phyloP scores from a whole-genome alignment of 768 basidiomycete genomes.

The Thelephora ganbajun region DNA sequence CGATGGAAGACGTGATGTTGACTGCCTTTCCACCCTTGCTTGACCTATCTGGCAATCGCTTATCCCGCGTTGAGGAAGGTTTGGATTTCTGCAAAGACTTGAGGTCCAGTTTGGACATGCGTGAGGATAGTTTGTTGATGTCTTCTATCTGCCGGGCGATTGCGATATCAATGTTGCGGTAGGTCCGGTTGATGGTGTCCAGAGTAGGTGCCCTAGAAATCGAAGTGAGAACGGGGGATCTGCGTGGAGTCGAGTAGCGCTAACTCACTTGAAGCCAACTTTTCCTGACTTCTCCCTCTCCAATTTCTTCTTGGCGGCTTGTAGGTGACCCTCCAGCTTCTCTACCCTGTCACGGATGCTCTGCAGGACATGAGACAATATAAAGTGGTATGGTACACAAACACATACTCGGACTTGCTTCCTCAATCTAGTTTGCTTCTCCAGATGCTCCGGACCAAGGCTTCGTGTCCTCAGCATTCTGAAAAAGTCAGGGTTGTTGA shows the following conservation, averaged over 20 bases:
- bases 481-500: conserved; percentile 61
- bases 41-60: conserved; percentile 17
- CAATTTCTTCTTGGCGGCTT: conserved; percentile 55
- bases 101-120: conserved; percentile 38
- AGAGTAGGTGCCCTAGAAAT: conserved; percentile 60
- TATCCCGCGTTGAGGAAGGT: conserved; percentile 22
- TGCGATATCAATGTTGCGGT: conserved; percentile 70
- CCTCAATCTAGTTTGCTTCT: conserved; percentile 66
- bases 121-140: conserved; percentile 34
- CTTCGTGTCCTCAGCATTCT: conserved; percentile 28
- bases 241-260: background rate
- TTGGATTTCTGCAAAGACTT: conserved; percentile 6
- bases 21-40: conserved; percentile 17
- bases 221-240: background rate
- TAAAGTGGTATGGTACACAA: background rate
- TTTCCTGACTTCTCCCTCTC: conserved; percentile 46
- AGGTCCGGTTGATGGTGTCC: conserved; percentile 74
- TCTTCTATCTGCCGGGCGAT: conserved; percentile 48
- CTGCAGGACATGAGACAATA: conserved; percentile 21
- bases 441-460: conserved; percentile 69
- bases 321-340: conserved; percentile 66
- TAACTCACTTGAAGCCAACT: conserved; percentile 43
- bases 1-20: conserved; percentile 45
- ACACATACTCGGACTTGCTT: conserved; percentile 50
- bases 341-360: conserved; percentile 57